Percentiles rank a stretch among this genome's conserved stretches.
Conservation (phyloP, 257 asterid genomes). For the Nicotiana attenuata region DNA sequence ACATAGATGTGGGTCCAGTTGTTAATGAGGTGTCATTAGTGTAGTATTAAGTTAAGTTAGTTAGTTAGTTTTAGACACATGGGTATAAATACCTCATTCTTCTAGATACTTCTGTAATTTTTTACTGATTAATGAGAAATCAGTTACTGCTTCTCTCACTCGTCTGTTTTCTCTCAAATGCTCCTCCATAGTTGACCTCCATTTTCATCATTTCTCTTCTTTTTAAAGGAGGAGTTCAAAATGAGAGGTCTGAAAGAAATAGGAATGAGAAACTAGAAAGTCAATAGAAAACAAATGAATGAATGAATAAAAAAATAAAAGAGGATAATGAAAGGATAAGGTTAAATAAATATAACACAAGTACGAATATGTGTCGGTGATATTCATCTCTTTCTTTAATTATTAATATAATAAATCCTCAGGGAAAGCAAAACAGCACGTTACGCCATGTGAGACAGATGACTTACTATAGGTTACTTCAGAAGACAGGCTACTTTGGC, state of each 20-base stretch:
- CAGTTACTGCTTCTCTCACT: no score
- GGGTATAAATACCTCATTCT: no score
- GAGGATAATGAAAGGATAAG: not conserved
- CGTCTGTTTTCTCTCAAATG: no score
- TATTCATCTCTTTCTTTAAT: not conserved
- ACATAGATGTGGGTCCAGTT: no score
- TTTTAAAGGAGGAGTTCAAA: not conserved
- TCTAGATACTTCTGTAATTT: no score
- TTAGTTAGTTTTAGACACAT: no score
- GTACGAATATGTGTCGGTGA: not conserved
- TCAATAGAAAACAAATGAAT: no score
- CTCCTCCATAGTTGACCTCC: no score
- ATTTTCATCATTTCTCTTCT: no score
- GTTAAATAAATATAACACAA: not conserved
- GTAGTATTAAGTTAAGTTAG: no score
- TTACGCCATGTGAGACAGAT: slow-evolving; percentile 1
- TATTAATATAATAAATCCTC: not conserved
- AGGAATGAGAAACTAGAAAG: not conserved
- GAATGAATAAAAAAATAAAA: not conserved
- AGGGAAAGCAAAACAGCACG: not conserved
- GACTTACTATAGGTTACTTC: not conserved
- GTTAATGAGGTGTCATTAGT: no score
- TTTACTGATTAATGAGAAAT: no score
- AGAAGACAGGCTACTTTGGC: not conserved
- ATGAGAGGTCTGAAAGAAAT: not conserved